Evolutionary conservation across 306 rosid genomes (phyloP).

Genomic region (Begonia fuchsioides): DNA sequence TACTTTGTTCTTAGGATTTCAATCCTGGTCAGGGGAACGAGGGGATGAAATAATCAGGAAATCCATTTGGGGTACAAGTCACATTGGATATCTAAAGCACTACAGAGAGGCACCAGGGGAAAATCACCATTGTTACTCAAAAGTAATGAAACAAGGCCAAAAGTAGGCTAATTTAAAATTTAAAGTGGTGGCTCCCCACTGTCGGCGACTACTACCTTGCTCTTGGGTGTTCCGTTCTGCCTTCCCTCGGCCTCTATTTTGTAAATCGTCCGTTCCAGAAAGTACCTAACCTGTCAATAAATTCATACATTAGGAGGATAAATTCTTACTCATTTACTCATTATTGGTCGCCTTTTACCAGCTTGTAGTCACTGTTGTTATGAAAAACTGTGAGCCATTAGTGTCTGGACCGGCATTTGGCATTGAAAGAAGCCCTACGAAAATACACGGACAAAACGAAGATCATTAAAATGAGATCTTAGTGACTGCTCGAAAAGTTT

Average conservation of each 20-base stretch:
- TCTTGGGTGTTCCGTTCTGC: conserved; percentile 88
- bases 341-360: conserved; percentile 40
- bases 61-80: too few relatives aligned
- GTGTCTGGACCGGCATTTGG: conserved; percentile 88
- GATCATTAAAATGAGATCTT: too few relatives aligned
- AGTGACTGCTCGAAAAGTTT: conserved; percentile 7
- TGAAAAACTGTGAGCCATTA: conserved; percentile 93
- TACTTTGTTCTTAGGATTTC: too few relatives aligned
- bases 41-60: too few relatives aligned
- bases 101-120: neutral
- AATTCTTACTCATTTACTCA: neutral
- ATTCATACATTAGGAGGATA: neutral
- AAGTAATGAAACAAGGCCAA: too few relatives aligned
- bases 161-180: neutral
- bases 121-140: too few relatives aligned
- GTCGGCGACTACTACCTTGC: conserved; percentile 66
- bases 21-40: neutral
- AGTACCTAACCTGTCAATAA: conserved; percentile 72
- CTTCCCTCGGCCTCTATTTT: conserved; percentile 87
- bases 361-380: conserved; percentile 81
- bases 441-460: neutral
- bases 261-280: conserved; percentile 90
- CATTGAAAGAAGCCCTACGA: conserved; percentile 76
- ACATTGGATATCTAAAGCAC: too few relatives aligned
- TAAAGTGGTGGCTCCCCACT: conserved; percentile 80